Conservation (phyloP, 768 basidiomycete species). For the Serendipita indica region DNA sequence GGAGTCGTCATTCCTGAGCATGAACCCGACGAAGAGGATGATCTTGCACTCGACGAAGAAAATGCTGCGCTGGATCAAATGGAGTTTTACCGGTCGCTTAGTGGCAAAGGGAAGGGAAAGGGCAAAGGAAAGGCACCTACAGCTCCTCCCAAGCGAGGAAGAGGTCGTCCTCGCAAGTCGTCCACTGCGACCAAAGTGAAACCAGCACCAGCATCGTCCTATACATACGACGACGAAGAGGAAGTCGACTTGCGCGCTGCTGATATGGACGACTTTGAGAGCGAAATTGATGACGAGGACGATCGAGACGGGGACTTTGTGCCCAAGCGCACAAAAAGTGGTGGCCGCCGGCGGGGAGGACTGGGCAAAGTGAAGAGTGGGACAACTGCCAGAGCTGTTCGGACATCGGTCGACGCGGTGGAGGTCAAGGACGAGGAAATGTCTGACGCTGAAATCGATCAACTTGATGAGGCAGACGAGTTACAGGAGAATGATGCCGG, state of each 20-base stretch:
- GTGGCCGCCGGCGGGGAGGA: neutral
- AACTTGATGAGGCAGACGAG: neutral
- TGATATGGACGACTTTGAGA: neutral
- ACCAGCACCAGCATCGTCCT: neutral
- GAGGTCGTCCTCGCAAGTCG: conserved; percentile 13
- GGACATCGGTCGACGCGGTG: neutral
- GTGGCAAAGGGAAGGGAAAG: conserved; percentile 2
- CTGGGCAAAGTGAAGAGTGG: neutral
- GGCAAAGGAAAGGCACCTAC: neutral
- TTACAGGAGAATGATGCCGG: conserved; percentile 7
- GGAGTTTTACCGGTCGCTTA: neutral
- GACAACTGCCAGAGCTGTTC: neutral
- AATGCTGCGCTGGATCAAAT: conserved; percentile 8
- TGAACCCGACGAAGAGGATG: neutral
- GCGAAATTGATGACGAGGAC: neutral
- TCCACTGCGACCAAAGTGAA: neutral
- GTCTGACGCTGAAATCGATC: conserved; percentile 11
- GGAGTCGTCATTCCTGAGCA: neutral
- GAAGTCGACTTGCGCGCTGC: neutral
- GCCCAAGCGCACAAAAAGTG: neutral
- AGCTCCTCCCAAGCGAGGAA: conserved; percentile 3
- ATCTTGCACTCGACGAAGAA: neutral
- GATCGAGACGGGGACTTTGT: conserved; percentile 9
- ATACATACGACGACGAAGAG: conserved; percentile 9
- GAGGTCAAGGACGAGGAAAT: conserved; percentile 8